Base-by-base conservation (phyloP, 2,329 filamentous ascomycete genomes). In the Colletotrichum euphorbiae region DNA sequence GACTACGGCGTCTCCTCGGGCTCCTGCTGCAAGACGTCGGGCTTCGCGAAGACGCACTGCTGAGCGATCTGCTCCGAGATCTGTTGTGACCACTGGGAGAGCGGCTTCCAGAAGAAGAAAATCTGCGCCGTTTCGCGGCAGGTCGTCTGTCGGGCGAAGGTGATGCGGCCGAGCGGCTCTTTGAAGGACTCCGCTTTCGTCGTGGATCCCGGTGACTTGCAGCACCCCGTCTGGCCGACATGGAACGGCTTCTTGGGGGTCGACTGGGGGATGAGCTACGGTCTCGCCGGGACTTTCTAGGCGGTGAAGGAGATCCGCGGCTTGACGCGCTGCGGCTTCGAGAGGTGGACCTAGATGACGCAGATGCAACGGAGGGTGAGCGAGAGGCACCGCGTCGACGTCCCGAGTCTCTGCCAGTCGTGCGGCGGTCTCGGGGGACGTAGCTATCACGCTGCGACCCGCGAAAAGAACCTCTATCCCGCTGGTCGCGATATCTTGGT, bases 401-500 rank as follows among this genome's bases (percentile, higher is more conserved):
- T 69, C 81, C 75, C 62, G 80, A 78, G 67, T 80, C 79, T 15
- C 79, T 75, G 13, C 77, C 75, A 7, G 76, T 77, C n/a, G 79
- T 78, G 51, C 82, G 81, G 55, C 79, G 79, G n/a, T 80, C 81
- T 70, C 82, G 79, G 2, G 86, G 87, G 40, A 86, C 80, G 68
- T 89, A 87, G 67, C 83, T 83, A 70, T 89, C 86, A 54, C 85
- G 79, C 38, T 80, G 73, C 70, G 71, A 19, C 71, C 74, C 75
- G 24, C 76, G 73, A 62, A 77, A 81, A 11, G 79, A 79, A 55
- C 80, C 83, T 11, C 79, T 77, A 17, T 84, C 81, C 69, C 83
- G 77, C 17, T 80, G 75, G 51, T 81, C 81, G 33, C 81, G 79
- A 38, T 78, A 77, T 61, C 82, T 80, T 7, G 81, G 78, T 6